Conservation (phyloP, 1,284 basidiomycete genomes). For the Wallemia hederae region DNA sequence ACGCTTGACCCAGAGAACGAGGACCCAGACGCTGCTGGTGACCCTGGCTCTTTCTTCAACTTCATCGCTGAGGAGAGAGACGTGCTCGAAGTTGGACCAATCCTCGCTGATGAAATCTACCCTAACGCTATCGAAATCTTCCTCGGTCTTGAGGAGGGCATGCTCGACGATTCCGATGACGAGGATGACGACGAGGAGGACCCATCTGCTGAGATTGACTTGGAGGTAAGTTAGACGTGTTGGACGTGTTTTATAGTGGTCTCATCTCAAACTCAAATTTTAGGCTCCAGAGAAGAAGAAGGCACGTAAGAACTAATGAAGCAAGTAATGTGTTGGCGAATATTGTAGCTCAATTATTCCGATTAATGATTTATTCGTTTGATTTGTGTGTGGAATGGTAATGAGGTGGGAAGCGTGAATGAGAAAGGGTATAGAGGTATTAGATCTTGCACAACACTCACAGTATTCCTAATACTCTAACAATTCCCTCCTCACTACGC, state of each 20-base stretch:
- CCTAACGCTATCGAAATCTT: constrained; percentile 46
- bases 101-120: constrained; percentile 43
- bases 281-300: neutral
- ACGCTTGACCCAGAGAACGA: constrained; percentile 20
- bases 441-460: no score
- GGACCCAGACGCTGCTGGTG: constrained; percentile 25
- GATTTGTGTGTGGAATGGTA: no score
- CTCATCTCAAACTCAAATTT: neutral
- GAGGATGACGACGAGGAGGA: constrained; percentile 11
- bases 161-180: constrained; percentile 6
- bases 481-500: no score
- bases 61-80: constrained; percentile 40
- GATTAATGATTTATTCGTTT: no score
- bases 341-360: neutral
- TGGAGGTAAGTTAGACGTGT: constrained; percentile 9
- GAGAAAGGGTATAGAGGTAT: no score
- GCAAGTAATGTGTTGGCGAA: neutral
- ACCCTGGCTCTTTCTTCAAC: constrained; percentile 62
- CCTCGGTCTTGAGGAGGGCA: constrained; percentile 26
- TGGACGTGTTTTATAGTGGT: neutral
- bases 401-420: neutral
- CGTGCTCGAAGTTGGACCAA: constrained; percentile 36
- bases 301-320: constrained; percentile 1
- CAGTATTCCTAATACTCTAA: no score
- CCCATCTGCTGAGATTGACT: constrained; percentile 15